Evolutionary conservation across 2,329 filamentous ascomycete species (phyloP).

Genomic region (Trichoderma breve): DNA sequence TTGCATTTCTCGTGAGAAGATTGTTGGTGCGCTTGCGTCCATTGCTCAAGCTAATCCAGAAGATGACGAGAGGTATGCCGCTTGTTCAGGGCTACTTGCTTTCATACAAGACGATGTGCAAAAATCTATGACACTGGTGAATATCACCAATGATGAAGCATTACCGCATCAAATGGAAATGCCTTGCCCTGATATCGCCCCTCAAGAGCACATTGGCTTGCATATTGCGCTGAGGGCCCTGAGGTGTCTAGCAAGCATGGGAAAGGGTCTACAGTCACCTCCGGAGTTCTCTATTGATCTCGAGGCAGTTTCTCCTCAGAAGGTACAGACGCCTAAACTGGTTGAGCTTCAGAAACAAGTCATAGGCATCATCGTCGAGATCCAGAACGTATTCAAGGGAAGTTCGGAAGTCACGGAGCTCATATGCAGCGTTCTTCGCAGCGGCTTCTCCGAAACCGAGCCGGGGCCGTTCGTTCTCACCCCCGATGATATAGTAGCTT

Average conservation of each 20-base stretch:
- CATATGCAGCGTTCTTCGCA: constrained; percentile 68
- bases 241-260: constrained; percentile 67
- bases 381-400: constrained; percentile 52
- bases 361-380: constrained; percentile 45
- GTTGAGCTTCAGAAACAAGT: constrained; percentile 45
- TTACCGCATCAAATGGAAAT: constrained; percentile 1
- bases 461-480: constrained; percentile 77
- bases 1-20: constrained; percentile 67
- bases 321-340: constrained; percentile 21
- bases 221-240: constrained; percentile 57
- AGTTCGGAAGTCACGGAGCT: constrained; percentile 69
- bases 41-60: constrained; percentile 70
- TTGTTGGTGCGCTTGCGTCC: constrained; percentile 70
- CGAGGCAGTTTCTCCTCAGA: constrained; percentile 45
- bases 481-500: constrained; percentile 61
- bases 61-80: constrained; percentile 51
- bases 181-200: constrained; percentile 32
- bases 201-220: constrained; percentile 44
- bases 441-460: constrained; percentile 71
- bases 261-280: constrained; percentile 68
- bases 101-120: constrained; percentile 59
- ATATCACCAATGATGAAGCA: constrained; percentile 11
- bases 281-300: constrained; percentile 67
- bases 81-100: constrained; percentile 57
- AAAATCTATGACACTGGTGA: constrained; percentile 26